phyloP scores from a whole-genome alignment of 2,329 filamentous ascomycete species.

The Diaporthe eres region DNA sequence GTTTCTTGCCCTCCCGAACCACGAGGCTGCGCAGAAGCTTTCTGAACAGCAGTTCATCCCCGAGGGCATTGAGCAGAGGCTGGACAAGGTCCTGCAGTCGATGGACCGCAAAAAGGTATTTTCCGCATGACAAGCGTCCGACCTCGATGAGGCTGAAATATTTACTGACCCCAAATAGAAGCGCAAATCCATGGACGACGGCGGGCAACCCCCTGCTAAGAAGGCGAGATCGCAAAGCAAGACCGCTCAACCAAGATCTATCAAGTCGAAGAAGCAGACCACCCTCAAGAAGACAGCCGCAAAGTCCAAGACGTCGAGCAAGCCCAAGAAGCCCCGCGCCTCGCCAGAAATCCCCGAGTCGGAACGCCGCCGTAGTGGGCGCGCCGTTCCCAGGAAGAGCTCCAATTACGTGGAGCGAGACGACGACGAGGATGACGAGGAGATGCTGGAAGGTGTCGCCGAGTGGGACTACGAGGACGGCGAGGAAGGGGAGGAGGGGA shows the following conservation, averaged over 20 bases:
- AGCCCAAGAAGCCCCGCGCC: constrained; percentile 51
- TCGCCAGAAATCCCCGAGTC: constrained; percentile 51
- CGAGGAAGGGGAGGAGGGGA: constrained; percentile 50
- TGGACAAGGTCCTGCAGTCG: constrained; percentile 77
- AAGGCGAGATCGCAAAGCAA: constrained; percentile 50
- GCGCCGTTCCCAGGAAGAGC: constrained; percentile 55
- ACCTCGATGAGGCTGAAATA: fast-evolving
- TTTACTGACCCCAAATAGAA: constrained; percentile 58
- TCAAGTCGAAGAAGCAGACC: constrained; percentile 51
- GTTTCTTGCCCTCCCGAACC: constrained; percentile 81
- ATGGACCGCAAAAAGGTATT: constrained; percentile 81
- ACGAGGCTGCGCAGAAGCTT: constrained; percentile 85
- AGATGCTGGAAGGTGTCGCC: constrained; percentile 73
- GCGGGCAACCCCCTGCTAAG: constrained; percentile 60
- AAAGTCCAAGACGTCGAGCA: constrained; percentile 50
- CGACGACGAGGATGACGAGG: constrained; percentile 70
- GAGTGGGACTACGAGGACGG: constrained; percentile 68
- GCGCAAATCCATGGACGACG: constrained; percentile 69
- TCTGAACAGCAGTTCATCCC: constrained; percentile 89
- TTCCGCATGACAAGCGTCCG: neutral
- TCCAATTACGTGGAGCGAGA: constrained; percentile 70
- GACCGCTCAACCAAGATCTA: constrained; percentile 49
- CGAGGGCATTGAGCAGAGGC: constrained; percentile 79
- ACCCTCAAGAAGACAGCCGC: constrained; percentile 45
- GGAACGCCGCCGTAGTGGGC: constrained; percentile 71